phyloP scores from a whole-genome alignment of 768 basidiomycete species.

The Paxillus ammoniavirescens region DNA sequence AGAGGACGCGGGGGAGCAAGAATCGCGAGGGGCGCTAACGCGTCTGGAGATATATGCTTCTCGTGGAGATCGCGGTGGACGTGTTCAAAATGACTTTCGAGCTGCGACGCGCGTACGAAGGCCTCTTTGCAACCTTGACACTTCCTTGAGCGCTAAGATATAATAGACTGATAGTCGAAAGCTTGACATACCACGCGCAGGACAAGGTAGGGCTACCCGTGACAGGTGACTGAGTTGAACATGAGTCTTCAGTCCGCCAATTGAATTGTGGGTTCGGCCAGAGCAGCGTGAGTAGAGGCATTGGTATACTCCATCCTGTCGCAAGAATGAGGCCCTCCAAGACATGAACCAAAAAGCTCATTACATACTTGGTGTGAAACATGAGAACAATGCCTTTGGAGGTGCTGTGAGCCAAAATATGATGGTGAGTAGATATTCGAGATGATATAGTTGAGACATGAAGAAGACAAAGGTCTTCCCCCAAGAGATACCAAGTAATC shows the following conservation, averaged over 20 bases:
- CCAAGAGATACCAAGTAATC: slow-evolving; percentile 20
- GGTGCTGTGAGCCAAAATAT: slow-evolving; percentile 19
- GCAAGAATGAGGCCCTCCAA: not conserved
- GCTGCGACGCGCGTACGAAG: slow-evolving; percentile 25
- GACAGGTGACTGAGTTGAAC: slow-evolving; percentile 32
- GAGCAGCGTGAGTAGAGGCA: slow-evolving; percentile 27
- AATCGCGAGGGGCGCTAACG: slow-evolving; percentile 17
- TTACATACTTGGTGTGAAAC: slow-evolving; percentile 12
- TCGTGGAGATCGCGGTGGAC: slow-evolving; percentile 20
- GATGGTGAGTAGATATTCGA: slow-evolving; percentile 7
- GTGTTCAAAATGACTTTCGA: slow-evolving; percentile 23
- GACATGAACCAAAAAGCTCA: not conserved
- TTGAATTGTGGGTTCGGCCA: slow-evolving; percentile 24
- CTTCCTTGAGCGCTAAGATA: slow-evolving; percentile 3
- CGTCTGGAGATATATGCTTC: slow-evolving; percentile 7
- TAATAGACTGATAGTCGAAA: not conserved
- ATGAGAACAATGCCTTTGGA: slow-evolving; percentile 23
- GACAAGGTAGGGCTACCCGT: slow-evolving; percentile 26
- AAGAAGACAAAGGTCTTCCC: not conserved
- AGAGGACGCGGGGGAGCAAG: slow-evolving; percentile 19
- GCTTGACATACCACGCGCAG: slow-evolving; percentile 19
- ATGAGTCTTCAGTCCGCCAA: slow-evolving; percentile 19
- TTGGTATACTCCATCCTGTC: slow-evolving; percentile 26
- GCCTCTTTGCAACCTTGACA: slow-evolving; percentile 21
- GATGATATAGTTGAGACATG: not conserved